Percentiles rank a stretch among this genome's conserved stretches.
phyloP scores from a whole-genome alignment of 1,284 basidiomycete genomes.

The Pulveroboletus sp. region DNA sequence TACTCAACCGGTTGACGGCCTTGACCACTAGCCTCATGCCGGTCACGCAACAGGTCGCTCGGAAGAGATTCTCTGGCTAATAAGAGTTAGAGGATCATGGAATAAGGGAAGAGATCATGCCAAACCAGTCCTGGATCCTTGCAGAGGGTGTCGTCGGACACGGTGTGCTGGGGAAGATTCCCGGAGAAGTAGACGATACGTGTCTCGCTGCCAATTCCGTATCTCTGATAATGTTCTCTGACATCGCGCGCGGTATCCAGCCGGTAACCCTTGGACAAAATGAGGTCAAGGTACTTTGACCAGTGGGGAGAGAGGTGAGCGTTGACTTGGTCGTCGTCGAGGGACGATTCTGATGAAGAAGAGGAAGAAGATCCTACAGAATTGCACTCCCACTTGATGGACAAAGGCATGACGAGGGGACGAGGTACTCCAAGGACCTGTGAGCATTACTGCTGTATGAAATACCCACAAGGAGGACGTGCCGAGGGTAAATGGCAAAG shows the following conservation, averaged over 20 bases:
- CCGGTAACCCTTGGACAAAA: constrained; percentile 54
- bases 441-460: constrained; percentile 7
- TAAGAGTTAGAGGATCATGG: constrained; percentile 9
- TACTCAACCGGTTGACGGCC: constrained; percentile 62
- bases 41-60: constrained; percentile 55
- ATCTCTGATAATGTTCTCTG: constrained; percentile 35
- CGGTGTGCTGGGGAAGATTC: constrained; percentile 39
- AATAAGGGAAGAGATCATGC: constrained; percentile 1
- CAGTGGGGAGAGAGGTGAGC: constrained; percentile 59
- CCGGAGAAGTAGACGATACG: constrained; percentile 35
- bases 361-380: constrained; percentile 33
- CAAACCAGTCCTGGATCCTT: constrained; percentile 68
- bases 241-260: constrained; percentile 71
- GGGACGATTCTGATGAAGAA: constrained; percentile 48
- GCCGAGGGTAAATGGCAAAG: neutral
- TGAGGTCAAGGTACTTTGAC: constrained; percentile 51
- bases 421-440: neutral
- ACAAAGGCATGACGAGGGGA: constrained; percentile 23
- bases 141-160: constrained; percentile 58
- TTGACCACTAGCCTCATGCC: constrained; percentile 61
- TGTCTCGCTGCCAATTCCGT: constrained; percentile 1
- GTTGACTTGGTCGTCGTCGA: constrained; percentile 66
- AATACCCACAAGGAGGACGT: constrained; percentile 12
- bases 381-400: constrained; percentile 36
- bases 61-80: constrained; percentile 71